Conservation (phyloP, 345 rosid species). For the Gossypium mustelinum region DNA sequence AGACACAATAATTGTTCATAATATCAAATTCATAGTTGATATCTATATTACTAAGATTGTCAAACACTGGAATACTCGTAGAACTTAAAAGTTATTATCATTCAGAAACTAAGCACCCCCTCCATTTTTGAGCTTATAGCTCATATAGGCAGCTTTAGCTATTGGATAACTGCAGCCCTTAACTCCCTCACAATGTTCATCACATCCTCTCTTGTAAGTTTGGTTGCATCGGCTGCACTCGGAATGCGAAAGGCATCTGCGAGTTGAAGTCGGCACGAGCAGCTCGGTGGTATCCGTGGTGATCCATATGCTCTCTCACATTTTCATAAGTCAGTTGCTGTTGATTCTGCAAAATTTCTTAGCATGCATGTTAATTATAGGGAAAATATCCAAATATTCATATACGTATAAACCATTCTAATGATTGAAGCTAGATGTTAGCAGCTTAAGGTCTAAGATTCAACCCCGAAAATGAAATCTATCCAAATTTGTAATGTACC, state of each 20-base stretch:
- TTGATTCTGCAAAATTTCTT: background rate
- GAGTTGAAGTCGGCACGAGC: slow-evolving; percentile 16
- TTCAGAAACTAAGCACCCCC: background rate
- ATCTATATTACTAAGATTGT: background rate
- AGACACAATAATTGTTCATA: background rate
- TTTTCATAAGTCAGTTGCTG: slow-evolving; percentile 1
- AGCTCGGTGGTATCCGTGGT: background rate
- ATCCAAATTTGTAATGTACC: no score
- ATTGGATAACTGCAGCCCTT: background rate
- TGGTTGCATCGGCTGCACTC: slow-evolving; percentile 58
- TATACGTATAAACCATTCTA: background rate
- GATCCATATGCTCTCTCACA: slow-evolving; percentile 18
- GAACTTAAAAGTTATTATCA: background rate
- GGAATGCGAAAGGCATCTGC: slow-evolving; percentile 42
- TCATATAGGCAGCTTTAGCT: background rate
- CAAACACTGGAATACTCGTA: background rate
- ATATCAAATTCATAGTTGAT: background rate
- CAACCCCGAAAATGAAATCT: no score
- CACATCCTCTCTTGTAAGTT: slow-evolving; percentile 54
- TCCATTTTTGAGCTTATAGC: background rate
- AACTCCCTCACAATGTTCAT: background rate
- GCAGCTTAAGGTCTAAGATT: no score
- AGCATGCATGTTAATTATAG: no score
- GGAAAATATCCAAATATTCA: no score
- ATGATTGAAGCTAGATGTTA: background rate